phyloP scores from a whole-genome alignment of 2,329 filamentous ascomycete species.

The Fusarium sp. region DNA sequence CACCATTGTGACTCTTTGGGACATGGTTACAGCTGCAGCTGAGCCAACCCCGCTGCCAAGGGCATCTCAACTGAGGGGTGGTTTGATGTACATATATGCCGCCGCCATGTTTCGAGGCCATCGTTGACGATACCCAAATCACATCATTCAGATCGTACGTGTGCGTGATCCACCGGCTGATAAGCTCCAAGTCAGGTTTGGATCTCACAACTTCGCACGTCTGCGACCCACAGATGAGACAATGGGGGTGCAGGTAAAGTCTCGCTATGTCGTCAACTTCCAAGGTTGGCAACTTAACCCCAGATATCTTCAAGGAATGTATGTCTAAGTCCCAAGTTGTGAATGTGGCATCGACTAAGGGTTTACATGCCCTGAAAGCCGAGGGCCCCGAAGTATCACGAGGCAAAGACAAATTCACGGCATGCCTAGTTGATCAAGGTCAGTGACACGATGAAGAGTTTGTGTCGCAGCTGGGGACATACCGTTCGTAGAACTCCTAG shows the following conservation, averaged over 20 bases:
- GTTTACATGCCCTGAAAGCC: conserved; percentile 44
- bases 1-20: conserved; percentile 42
- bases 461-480: conserved; percentile 52
- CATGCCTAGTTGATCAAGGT: conserved; percentile 51
- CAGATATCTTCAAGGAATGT: conserved; percentile 20
- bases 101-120: conserved; percentile 46
- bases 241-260: conserved; percentile 33
- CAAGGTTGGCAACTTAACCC: conserved; percentile 35
- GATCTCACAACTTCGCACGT: conserved; percentile 25
- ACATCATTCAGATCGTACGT: conserved; percentile 46
- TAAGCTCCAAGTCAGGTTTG: conserved; percentile 37
- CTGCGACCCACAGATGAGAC: conserved; percentile 34
- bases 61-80: conserved; percentile 40
- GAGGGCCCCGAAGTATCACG: conserved; percentile 19
- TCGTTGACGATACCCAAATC: conserved; percentile 45
- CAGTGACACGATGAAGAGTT: conserved; percentile 27
- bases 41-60: conserved; percentile 40
- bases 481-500: conserved; percentile 75
- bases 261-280: conserved; percentile 37
- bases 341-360: conserved; percentile 47
- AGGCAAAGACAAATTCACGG: conserved; percentile 54
- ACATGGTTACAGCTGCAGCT: conserved; percentile 28
- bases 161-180: conserved; percentile 44
- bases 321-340: conserved; percentile 23
- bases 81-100: conserved; percentile 39